Base-by-base conservation (phyloP, 768 basidiomycete genomes). In the Flagelloscypha sp. region DNA sequence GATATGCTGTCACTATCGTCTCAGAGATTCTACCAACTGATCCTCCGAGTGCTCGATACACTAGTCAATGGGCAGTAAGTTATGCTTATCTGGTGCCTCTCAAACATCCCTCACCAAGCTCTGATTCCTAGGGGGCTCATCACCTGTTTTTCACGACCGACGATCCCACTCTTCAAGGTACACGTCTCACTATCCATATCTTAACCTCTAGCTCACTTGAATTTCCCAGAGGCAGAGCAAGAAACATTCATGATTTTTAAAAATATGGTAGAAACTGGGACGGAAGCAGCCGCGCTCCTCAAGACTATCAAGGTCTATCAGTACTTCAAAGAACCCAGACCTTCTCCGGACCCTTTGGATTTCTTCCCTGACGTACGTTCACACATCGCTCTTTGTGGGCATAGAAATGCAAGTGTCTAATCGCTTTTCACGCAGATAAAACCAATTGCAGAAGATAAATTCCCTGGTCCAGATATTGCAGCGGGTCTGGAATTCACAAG, bases 1-100 rank as follows among this genome's bases (percentile, higher is more conserved):
- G 59, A 5, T 80, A 82, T 48, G 56, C 59, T 3, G 84, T 88
- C n/a, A 75, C 74, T 2, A 65, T 90, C 34, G 56, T 88, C 9
- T 79, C 86, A 0, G 82, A 85, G 34, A 61, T 67, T 2, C 63
- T 87, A 24, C 85, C 86, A 0, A 76, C 66, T 24, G 87, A 89
- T 53, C 68, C 74, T 1, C 79, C 79, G 57, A 68, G 65, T 13
- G 76, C 80, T 50, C 66, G 68, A 35, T 89, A 84, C 46, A 84
- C 87, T 2, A 84, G 82, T 52, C 72, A 72, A 22, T 88, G 86
- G 86, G 86, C 86, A 24, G 86, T 84, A 43, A 44, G 79, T 62
- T 13, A 19, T 36, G 9, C 25, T 29, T 29, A 25, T 30, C 17
- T 17, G 7, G 10, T 19, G 8, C 17, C 13, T 15, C 12, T 12